Evolutionary conservation across 75 land plant species (phyloP), one percentile per base, ranked within the genome.

Genomic region (Picea glauca): DNA sequence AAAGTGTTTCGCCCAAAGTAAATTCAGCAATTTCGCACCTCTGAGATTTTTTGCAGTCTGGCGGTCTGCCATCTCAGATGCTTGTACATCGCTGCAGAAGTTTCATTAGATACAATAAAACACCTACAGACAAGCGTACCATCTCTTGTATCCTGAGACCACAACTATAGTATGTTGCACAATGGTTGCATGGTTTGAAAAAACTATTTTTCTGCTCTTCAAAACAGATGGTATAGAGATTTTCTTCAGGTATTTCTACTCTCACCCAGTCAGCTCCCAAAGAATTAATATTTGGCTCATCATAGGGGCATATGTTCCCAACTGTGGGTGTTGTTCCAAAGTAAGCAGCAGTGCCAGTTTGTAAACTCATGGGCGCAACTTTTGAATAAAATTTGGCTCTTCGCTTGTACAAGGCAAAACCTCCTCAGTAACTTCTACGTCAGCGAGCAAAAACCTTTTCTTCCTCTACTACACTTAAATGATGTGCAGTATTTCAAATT

Each of bases 201-300:
- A 83, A 83, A 26, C 83, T 72, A 21, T 80, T 75, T 64, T 83
- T 83, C 54, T 40, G 76, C 38, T 74, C 84, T 21, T 83, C 84
- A 75, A 83, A 83, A 83, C 84, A 83, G 35, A 83, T 81, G 50
- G 82, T 74, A 80, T 83, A 83, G 26, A 83, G 67, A 50, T 83
- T 82, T n/a, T 83, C 84, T 13, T 83, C 77, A 4, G 84, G 58
- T 32, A 78, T 54, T 20, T 75, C 75, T 64, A 50, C 13, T 56
- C 26, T 26, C 26, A 54, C 11, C 54, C 13, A 17, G 57, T 56
- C 83, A 74, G 15, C 18, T 74, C 1, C 59, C 13, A 15, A 30
- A 23, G 76, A 54, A 74, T 57, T 56, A 31, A 20, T 14, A 18
- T 77, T 32, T 33, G n/a, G 1, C 64, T 66, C 54, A 60, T 40